Conservation (phyloP, 2,329 filamentous ascomycete genomes). For the Dothistroma septosporum region DNA sequence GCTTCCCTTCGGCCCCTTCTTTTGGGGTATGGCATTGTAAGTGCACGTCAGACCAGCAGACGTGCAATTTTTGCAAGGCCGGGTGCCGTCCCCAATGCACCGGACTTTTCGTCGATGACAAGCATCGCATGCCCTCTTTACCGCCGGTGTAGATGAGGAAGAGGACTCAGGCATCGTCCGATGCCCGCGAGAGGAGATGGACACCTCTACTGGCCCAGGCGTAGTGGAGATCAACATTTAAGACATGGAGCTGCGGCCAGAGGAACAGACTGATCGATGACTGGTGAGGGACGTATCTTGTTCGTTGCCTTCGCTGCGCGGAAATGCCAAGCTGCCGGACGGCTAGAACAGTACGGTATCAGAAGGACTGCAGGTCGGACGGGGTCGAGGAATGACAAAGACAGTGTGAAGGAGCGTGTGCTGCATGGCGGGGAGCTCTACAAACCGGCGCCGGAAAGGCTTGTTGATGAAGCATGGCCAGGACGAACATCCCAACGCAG, state of each 20-base stretch:
- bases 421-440: not conserved
- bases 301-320: constrained; percentile 14
- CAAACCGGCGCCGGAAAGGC: constrained; percentile 13
- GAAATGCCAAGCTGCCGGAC: constrained; percentile 7
- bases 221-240: constrained; percentile 24
- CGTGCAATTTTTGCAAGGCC: constrained; percentile 58
- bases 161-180: constrained; percentile 21
- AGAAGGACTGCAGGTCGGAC: constrained; percentile 6
- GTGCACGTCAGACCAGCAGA: constrained; percentile 59
- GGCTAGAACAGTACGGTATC: constrained; percentile 8
- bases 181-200: constrained; percentile 16
- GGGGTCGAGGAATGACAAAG: constrained; percentile 6
- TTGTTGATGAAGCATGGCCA: constrained; percentile 11
- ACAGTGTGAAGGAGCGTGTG: constrained; percentile 7
- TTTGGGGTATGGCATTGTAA: constrained; percentile 61
- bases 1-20: constrained; percentile 60
- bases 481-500: constrained; percentile 14
- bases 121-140: constrained; percentile 34
- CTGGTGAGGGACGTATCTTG: constrained; percentile 5
- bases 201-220: constrained; percentile 22
- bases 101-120: constrained; percentile 50
- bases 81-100: constrained; percentile 48
- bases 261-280: constrained; percentile 7
- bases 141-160: constrained; percentile 14
- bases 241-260: constrained; percentile 8